Conservation (phyloP, 257 asterid genomes). For the Solanum bulbocastanum region DNA sequence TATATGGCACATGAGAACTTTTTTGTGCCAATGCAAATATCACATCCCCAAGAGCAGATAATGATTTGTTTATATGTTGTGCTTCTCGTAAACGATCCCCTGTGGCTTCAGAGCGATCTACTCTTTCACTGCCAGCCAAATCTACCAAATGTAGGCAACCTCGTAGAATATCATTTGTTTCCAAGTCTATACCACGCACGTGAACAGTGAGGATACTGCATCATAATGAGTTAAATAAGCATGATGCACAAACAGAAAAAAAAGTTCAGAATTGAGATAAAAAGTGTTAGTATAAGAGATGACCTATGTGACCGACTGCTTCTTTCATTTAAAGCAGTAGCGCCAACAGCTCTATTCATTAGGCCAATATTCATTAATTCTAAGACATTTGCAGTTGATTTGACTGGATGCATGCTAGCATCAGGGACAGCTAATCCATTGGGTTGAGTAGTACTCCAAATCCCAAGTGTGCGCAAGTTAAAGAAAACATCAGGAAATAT, state of each 20-base stretch:
- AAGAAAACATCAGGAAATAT: conserved; percentile 29
- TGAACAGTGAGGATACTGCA: conserved; percentile 87
- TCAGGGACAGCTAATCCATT: conserved; percentile 94
- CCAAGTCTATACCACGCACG: conserved; percentile 82
- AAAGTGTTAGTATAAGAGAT: not conserved
- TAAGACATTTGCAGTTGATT: conserved; percentile 67
- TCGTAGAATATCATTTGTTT: conserved; percentile 60
- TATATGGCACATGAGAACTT: conserved; percentile 81
- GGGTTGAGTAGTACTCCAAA: conserved; percentile 85
- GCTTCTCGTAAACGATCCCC: conserved; percentile 97
- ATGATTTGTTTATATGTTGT: conserved; percentile 87
- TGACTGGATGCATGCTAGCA: conserved; percentile 91
- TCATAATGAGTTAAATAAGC: conserved; percentile 4
- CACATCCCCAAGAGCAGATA: conserved; percentile 96
- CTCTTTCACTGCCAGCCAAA: conserved; percentile 98
- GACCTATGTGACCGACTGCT: conserved; percentile 98
- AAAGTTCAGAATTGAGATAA: conserved; percentile 1
- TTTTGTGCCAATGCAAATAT: conserved; percentile 91
- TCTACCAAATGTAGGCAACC: conserved; percentile 96
- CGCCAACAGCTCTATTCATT: conserved; percentile 83
- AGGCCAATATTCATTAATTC: conserved; percentile 80
- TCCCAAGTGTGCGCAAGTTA: conserved; percentile 94
- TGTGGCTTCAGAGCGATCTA: conserved; percentile 83
- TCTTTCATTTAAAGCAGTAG: conserved; percentile 91
- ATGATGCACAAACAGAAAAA: conserved; percentile 7